Conservation (phyloP, 1,284 basidiomycete genomes). For the Cutaneotrichosporon dermatis region DNA sequence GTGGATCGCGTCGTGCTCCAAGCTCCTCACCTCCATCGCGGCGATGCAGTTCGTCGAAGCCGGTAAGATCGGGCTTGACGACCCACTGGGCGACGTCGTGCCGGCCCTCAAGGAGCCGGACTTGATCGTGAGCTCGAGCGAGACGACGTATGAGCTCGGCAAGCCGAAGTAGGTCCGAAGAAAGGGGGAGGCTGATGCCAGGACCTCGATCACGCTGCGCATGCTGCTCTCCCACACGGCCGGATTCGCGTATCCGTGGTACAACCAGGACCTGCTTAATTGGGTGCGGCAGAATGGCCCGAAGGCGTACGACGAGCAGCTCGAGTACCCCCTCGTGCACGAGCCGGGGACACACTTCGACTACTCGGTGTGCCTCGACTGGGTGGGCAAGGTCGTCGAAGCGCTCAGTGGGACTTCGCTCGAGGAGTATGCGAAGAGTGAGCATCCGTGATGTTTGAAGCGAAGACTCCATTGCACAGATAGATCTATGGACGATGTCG, state of each 20-base stretch:
- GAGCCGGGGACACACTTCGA: slow-evolving; percentile 6
- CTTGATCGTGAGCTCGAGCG: slow-evolving; percentile 3
- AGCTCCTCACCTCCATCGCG: slow-evolving; percentile 6
- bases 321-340: slow-evolving; percentile 3
- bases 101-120: slow-evolving; percentile 21
- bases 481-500: too few relatives aligned
- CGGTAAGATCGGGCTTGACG: slow-evolving; percentile 27
- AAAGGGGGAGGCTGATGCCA: neutral
- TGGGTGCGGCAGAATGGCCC: slow-evolving; percentile 21
- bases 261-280: slow-evolving; percentile 17
- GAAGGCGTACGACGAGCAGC: slow-evolving; percentile 1
- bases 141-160: neutral
- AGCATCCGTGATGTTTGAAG: too few relatives aligned
- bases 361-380: slow-evolving; percentile 4
- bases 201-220: slow-evolving; percentile 5
- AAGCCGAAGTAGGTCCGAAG: neutral
- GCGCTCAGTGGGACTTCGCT: neutral
- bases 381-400: slow-evolving; percentile 4
- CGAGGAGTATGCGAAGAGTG: neutral
- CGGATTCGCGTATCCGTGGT: slow-evolving; percentile 14
- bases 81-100: slow-evolving; percentile 16
- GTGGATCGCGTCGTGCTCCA: slow-evolving; percentile 22
- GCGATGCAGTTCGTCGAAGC: slow-evolving; percentile 33
- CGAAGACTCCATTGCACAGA: too few relatives aligned
- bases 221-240: slow-evolving; percentile 15